Evolutionary conservation across 192 early-diverging fungal genomes (phyloP), one percentile per base, ranked within the genome.

Genomic region (Powellomyces hirtus): DNA sequence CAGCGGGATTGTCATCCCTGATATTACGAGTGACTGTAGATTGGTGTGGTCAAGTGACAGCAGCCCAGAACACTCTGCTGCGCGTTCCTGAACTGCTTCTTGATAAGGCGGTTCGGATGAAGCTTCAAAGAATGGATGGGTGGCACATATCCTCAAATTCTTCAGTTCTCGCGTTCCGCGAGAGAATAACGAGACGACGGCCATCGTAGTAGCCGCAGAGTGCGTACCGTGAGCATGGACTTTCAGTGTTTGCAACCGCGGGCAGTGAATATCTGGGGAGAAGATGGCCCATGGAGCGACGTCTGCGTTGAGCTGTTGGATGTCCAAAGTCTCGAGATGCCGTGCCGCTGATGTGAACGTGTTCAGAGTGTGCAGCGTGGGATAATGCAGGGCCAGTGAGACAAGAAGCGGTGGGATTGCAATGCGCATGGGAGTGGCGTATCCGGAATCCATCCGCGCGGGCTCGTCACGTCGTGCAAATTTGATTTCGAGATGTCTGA

Each of bases 221-320:
- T 60, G 36, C 18, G 59, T 40, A 37, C 59, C 59, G 29, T 60
- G 59, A 11, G 59, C 59, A 36, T 60, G 59, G 3, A 60, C 37
- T 2, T 34, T n/a, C 4, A 60, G 38, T 24, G 8, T 2, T n/a
- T 38, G 59, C 20, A 38, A 37, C 11, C 35, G 14, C 38, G 14
- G 10, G 7, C 6, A 11, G 33, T 36, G 59, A 14, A 36, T n/a
- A 24, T 34, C 20, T 24, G 31, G 33, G 5, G 20, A 37, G 31
- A 7, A 56, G 16, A 38, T 8, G 7, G 22, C 1, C 1, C 36
- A 11, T 4, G 37, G 36, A n/a, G 16, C 36, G 2, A n/a, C 11
- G 16, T 60, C 59, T 3, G 59, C 59, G 4, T 18, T n/a, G 5
- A 60, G 59, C 16, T 60, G 33, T 20, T 60, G 59, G 1, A 60